These are phyloP conservation scores for Steccherinum ochraceum DNA, from an alignment of 768 basidiomycete genomes.

Conservation along the genomic window DNA sequence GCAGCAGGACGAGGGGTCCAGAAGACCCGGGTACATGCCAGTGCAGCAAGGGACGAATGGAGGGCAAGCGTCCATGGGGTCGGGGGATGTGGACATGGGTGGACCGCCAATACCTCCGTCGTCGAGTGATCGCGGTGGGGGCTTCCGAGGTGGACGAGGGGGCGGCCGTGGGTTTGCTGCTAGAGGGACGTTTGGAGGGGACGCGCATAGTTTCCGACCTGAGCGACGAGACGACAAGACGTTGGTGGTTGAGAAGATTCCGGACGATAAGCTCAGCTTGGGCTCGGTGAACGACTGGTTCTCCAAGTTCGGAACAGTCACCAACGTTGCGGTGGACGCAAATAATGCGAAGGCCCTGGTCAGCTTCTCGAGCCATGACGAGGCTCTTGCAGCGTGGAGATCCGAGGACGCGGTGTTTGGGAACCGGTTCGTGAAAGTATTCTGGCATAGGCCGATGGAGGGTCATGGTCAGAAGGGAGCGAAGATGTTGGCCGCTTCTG, in stretches of 20 bases:
- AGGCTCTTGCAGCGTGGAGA: slow-evolving; percentile 88
- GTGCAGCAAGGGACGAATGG: slow-evolving; percentile 10
- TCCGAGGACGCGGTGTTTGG: slow-evolving; percentile 92
- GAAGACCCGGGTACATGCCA: not conserved
- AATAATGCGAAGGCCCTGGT: slow-evolving; percentile 74
- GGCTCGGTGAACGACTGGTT: slow-evolving; percentile 84
- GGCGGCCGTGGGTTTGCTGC: slow-evolving; percentile 32
- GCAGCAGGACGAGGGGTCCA: slow-evolving; percentile 11
- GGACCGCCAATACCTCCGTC: slow-evolving; percentile 20
- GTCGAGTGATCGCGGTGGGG: slow-evolving; percentile 2
- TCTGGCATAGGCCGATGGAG: slow-evolving; percentile 92
- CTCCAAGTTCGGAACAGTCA: slow-evolving; percentile 86
- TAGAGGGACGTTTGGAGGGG: slow-evolving; percentile 56
- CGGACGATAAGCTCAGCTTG: slow-evolving; percentile 72
- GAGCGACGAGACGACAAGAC: slow-evolving; percentile 70
- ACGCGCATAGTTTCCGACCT: slow-evolving; percentile 59
- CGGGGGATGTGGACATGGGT: slow-evolving; percentile 26
- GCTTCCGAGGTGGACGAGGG: slow-evolving; percentile 31
- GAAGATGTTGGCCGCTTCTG: slow-evolving; percentile 76
- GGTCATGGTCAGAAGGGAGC: slow-evolving; percentile 80
- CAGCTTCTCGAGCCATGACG: slow-evolving; percentile 76
- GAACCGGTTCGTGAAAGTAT: slow-evolving; percentile 91
- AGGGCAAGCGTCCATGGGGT: slow-evolving; percentile 4
- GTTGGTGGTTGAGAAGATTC: slow-evolving; percentile 92
- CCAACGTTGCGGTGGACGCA: slow-evolving; percentile 85